Evolutionary conservation across 2,329 filamentous ascomycete genomes (phyloP).

Genomic region (Pseudogymnoascus sp.): DNA sequence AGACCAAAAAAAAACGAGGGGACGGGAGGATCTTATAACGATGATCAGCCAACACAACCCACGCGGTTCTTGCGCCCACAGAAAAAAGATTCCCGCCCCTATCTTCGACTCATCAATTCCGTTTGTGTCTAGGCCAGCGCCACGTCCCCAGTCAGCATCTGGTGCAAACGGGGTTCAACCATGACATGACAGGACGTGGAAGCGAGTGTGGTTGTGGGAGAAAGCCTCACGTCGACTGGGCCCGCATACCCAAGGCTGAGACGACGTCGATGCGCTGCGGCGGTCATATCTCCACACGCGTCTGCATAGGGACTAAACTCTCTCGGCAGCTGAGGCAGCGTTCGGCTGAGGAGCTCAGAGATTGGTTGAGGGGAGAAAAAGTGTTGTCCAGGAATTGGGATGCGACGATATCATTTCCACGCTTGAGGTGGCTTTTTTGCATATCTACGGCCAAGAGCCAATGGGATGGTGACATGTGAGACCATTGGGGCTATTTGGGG

Average conservation of each 20-base stretch:
- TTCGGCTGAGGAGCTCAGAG: background rate
- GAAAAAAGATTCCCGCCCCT: background rate
- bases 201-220: background rate
- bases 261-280: background rate
- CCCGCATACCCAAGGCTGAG: background rate
- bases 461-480: background rate
- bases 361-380: background rate
- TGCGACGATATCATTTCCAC: slow-evolving; percentile 1
- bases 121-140: background rate
- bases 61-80: background rate
- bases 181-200: background rate
- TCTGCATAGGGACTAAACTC: background rate
- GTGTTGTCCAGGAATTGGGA: slow-evolving; percentile 1
- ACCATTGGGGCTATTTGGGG: background rate
- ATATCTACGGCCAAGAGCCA: background rate
- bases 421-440: background rate
- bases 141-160: background rate
- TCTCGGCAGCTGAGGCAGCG: slow-evolving; percentile 3
- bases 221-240: slow-evolving; percentile 1
- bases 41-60: background rate
- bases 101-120: background rate
- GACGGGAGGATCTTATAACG: background rate
- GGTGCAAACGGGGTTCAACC: slow-evolving; percentile 1
- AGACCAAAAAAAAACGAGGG: background rate
- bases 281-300: background rate